Evolutionary conservation across 352 stramenopile genomes (phyloP).

Genomic region (Pythium rhizo-oryzae): DNA sequence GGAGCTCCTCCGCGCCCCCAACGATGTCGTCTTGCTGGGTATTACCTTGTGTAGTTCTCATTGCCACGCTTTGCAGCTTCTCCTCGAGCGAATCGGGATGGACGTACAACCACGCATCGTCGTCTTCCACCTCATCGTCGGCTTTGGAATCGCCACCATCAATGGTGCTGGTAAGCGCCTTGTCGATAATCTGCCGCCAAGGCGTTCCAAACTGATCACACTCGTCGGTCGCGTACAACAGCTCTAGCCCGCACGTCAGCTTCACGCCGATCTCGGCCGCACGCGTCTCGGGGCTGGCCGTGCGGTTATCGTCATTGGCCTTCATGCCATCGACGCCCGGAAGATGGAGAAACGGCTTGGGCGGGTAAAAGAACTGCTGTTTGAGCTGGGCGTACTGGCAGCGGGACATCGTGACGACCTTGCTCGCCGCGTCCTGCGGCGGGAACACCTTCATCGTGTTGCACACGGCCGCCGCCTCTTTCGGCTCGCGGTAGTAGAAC

Average conservation of each 20-base stretch:
- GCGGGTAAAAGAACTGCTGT: slow-evolving; percentile 73
- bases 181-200: slow-evolving; percentile 49
- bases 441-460: slow-evolving; percentile 59
- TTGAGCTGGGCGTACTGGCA: slow-evolving; percentile 85
- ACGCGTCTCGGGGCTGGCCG: slow-evolving; percentile 26
- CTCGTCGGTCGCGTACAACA: slow-evolving; percentile 53
- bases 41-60: background rate
- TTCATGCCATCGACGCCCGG: background rate
- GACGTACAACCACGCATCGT: slow-evolving; percentile 79
- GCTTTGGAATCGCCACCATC: background rate
- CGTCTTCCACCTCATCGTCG: slow-evolving; percentile 43
- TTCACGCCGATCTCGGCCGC: slow-evolving; percentile 74
- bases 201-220: slow-evolving; percentile 46
- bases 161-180: slow-evolving; percentile 11
- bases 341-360: slow-evolving; percentile 52
- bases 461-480: slow-evolving; percentile 47
- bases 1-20: slow-evolving; percentile 61
- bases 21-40: slow-evolving; percentile 7
- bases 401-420: slow-evolving; percentile 65
- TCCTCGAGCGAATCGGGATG: slow-evolving; percentile 76
- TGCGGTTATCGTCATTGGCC: background rate
- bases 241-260: slow-evolving; percentile 72
- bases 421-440: slow-evolving; percentile 16
- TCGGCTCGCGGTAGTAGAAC: slow-evolving; percentile 46
- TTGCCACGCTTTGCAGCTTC: slow-evolving; percentile 39